Base-by-base conservation (phyloP, 441 rosid genomes). In the Pelargonium myrrhifolium region DNA sequence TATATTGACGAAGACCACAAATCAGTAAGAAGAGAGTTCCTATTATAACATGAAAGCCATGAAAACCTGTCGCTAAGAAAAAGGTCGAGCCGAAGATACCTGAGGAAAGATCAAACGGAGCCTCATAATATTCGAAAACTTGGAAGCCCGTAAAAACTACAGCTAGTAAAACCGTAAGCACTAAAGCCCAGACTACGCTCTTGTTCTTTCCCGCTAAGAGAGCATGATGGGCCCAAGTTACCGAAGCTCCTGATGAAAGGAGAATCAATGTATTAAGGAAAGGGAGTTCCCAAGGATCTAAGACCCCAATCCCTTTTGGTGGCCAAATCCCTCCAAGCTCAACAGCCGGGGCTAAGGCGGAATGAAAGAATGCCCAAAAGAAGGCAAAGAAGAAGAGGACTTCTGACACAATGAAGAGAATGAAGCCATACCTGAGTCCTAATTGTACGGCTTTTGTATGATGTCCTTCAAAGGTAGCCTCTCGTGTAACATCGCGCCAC, bases 41-140 rank as follows among this genome's bases (percentile, higher is more conserved):
- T 47, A 66, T 66, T 24, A 66, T 47, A 9, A 66, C 69, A 66
- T 66, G 69, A 65, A 65, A 65, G 45, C 68, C 55, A 45, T 65
- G 59, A 66, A 66, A 66, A 37, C 69, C 43, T 22, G 61, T 66
- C 21, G 61, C 60, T 49, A 66, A 49, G 58, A 51, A 66, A 47
- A 66, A 31, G 45, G 61, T 66, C 22, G 60, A 66, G 51, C 61
- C 69, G 49, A 43, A 49, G 24, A 65, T 20, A 65, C 68, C 49
- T 12, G 15, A 12, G 14, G 53, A 47, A 47, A 47, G 15, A 47
- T 12, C 4, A 14, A 47, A 47, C 8, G 53, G 53, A 5, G 53
- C 53, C 7, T 12, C 18, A 18, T 55, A 15, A 55, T 55, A 55
- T 55, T 55, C 60, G 26, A 55, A n/a, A 8, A 17, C 21, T 55